Evolutionary conservation across 176 grass and related monocot genomes (phyloP).

Genomic region (Tuctoria greenei): DNA sequence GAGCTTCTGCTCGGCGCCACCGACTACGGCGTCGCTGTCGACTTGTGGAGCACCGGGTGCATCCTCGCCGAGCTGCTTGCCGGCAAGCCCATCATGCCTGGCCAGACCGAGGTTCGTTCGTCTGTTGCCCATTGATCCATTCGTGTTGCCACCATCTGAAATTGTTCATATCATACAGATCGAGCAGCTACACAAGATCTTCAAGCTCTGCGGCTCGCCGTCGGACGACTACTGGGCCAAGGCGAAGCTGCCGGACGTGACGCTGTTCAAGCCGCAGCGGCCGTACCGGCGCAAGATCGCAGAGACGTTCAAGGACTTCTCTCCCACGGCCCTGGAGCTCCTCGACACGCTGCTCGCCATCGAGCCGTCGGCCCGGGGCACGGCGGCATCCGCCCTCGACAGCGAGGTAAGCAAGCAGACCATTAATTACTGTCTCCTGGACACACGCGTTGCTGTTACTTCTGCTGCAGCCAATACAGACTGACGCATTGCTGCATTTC

Average conservation of each 20-base stretch:
- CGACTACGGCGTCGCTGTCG: conserved; percentile 54
- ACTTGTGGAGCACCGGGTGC: conserved; percentile 69
- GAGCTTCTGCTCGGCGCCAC: conserved; percentile 73
- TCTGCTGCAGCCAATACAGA: not conserved
- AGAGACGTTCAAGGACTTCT: conserved; percentile 69
- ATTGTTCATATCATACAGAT: conserved; percentile 33
- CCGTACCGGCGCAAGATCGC: conserved; percentile 57
- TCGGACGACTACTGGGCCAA: conserved; percentile 78
- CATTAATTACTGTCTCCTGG: not conserved
- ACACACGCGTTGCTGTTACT: not conserved
- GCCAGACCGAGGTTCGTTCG: conserved; percentile 56
- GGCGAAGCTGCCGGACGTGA: conserved; percentile 61
- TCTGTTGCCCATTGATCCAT: no score
- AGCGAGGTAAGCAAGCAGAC: conserved; percentile 37
- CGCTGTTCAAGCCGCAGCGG: conserved; percentile 73
- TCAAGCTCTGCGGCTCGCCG: conserved; percentile 85
- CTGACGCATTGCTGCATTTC: not conserved
- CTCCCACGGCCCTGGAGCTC: conserved; percentile 48
- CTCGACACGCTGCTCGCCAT: conserved; percentile 71
- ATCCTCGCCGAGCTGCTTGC: conserved; percentile 69
- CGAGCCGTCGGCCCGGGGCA: conserved; percentile 55
- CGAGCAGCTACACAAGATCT: conserved; percentile 88
- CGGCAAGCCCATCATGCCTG: conserved; percentile 73
- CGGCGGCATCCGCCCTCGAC: conserved; percentile 49
- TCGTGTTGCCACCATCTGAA: not conserved